A percentile compares a stretch with the other conserved stretches of the same genome.
Evolutionary conservation across 2,329 filamentous ascomycete species (phyloP).

Genomic region (Pseudocercospora fuligena): DNA sequence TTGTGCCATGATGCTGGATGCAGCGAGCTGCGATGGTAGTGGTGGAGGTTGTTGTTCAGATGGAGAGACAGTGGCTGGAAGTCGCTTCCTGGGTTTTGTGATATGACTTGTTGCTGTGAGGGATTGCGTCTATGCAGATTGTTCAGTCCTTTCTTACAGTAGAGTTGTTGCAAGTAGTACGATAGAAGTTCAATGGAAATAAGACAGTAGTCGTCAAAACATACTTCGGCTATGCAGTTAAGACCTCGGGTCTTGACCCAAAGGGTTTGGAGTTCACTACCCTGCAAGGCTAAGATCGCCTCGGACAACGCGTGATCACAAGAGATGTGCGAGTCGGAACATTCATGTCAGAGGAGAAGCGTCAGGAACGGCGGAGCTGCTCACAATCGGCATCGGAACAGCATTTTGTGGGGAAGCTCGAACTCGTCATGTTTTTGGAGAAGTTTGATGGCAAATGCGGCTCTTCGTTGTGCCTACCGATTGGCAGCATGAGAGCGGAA

Average conservation of each 20-base stretch:
- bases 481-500: not conserved
- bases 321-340: not conserved
- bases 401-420: not conserved
- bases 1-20: not conserved
- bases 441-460: constrained; percentile 1
- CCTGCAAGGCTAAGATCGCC: not conserved
- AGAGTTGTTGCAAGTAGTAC: not conserved
- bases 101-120: not conserved
- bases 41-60: not conserved
- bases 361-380: not conserved
- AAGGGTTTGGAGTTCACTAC: not conserved
- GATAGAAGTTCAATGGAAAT: not conserved
- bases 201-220: constrained; percentile 1
- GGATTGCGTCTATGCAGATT: not conserved
- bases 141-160: not conserved
- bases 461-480: not conserved
- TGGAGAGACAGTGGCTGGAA: not conserved
- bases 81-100: not conserved
- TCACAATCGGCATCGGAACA: not conserved
- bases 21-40: not conserved
- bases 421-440: not conserved
- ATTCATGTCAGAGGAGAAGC: not conserved
- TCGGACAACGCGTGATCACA: not conserved
- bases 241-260: not conserved
- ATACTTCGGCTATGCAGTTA: not conserved